Evolutionary conservation across 2,329 filamentous ascomycete genomes (phyloP), one percentile per base, ranked within the genome.

Genomic region (Penicillium italicum): DNA sequence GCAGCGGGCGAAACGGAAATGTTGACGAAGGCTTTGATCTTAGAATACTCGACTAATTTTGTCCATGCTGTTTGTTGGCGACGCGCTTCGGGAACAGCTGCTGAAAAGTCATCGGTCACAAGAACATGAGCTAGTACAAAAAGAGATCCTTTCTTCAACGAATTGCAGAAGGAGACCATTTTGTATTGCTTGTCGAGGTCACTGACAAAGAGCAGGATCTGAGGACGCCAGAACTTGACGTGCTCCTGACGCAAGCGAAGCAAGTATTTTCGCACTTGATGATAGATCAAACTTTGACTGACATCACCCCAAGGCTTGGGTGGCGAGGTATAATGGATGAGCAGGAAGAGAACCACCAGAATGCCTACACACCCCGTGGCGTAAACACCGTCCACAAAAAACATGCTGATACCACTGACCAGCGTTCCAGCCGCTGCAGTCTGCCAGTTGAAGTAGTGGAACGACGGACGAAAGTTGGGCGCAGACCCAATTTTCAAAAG

Each of bases 251-350:
- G 86, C 30, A 96, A 77, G n/a, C 90, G 85, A 30, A 96, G 77
- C 30, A 96, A 75, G 67, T 96, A 95, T 66, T 96, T 96, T 57
- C 91, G 83, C 14, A 95, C 90, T 75, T 96, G 91, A 60, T 88
- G 85, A 67, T 95, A 96, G 50, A 96, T 95, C 58, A 96, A 76
- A 65, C 90, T 92, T 66, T 96, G 91, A 9, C 89, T 92, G 18
- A 96, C 90, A 71, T 95, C 91, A 1, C 91, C 91, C 91, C 91
- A 96, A 34, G 88, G 84, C 68, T 95, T 96, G 0, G 91, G 91
- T 0, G 90, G 89, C 31, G 88, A 88, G 0, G 88, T 86, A 63
- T 93, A 96, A 67, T 96, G 91, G 28, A 96, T 94, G 33, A 95
- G 75, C 16, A 92, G 74, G 69, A 96, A 96, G 2, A 96, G 78